A percentile compares a stretch with the other conserved stretches of the same genome.
These are phyloP conservation scores for Penicillium oxalicum DNA, from an alignment of 2,329 filamentous ascomycete species.

Conservation along the genomic window DNA sequence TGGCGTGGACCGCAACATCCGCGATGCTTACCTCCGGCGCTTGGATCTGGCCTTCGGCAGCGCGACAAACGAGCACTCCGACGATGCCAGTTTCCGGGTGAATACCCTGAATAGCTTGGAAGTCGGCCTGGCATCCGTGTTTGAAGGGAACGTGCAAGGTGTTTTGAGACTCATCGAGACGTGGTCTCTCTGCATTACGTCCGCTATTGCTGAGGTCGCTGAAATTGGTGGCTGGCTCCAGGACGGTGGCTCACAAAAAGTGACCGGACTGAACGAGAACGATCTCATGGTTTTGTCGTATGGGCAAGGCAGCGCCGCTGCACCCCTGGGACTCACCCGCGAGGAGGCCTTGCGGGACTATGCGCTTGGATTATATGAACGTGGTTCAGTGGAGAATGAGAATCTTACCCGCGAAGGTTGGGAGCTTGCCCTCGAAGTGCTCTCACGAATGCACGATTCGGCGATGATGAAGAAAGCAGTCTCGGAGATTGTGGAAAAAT, in stretches of 20 bases:
- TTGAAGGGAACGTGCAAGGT: conserved; percentile 75
- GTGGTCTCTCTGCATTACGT: conserved; percentile 75
- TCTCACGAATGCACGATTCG: conserved; percentile 72
- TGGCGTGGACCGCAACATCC: conserved; percentile 48
- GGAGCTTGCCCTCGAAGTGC: conserved; percentile 79
- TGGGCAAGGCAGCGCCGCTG: conserved; percentile 50
- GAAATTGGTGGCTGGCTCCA: conserved; percentile 79
- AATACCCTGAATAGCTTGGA: conserved; percentile 71
- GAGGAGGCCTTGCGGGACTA: conserved; percentile 75
- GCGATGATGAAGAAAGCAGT: conserved; percentile 68
- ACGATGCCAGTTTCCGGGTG: conserved; percentile 60
- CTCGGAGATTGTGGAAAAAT: conserved; percentile 62
- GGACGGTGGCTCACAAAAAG: conserved; percentile 49
- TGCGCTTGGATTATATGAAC: conserved; percentile 55
- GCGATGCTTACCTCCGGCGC: conserved; percentile 66
- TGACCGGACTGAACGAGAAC: conserved; percentile 66
- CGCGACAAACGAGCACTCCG: conserved; percentile 58
- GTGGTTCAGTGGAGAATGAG: conserved; percentile 29
- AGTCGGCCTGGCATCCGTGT: conserved; percentile 71
- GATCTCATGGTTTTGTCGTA: conserved; percentile 78
- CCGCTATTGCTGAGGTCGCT: conserved; percentile 75
- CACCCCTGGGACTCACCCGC: conserved; percentile 55
- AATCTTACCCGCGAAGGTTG: conserved; percentile 61
- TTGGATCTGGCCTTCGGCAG: conserved; percentile 63
- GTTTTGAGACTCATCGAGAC: conserved; percentile 66